Conservation (phyloP, 306 rosid genomes). For the Prunus mira region DNA sequence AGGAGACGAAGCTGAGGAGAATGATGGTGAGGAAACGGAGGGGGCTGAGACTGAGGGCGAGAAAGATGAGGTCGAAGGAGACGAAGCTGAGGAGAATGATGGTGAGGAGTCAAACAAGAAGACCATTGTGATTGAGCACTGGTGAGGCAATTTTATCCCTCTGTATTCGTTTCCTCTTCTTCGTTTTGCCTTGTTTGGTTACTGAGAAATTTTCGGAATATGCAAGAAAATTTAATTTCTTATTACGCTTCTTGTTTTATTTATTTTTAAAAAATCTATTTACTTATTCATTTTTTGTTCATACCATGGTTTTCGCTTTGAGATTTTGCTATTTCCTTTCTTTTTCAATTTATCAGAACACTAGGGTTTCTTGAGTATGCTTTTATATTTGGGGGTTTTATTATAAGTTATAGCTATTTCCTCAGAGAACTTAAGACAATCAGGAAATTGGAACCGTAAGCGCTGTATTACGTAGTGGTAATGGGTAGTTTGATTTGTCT, state of each 20-base stretch:
- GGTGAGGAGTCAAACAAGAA: slow-evolving; percentile 12
- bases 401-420: too few relatives aligned
- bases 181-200: background rate
- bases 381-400: background rate
- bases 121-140: slow-evolving; percentile 48
- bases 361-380: background rate
- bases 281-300: background rate
- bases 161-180: background rate
- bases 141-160: slow-evolving; percentile 24
- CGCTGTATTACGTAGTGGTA: too few relatives aligned
- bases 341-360: background rate
- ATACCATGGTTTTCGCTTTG: background rate
- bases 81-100: slow-evolving; percentile 1
- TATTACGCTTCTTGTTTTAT: background rate
- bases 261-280: background rate
- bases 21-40: background rate
- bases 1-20: background rate
- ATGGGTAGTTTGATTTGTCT: background rate
- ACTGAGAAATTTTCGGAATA: background rate
- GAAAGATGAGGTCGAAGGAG: background rate
- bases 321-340: background rate
- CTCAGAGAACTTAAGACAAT: background rate
- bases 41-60: background rate
- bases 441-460: too few relatives aligned
- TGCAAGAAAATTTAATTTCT: background rate